Percentiles rank a stretch among this genome's conserved stretches.
Evolutionary conservation across 164 flowering plant genomes (phyloP).

Genomic region (Liriodendron chinense): DNA sequence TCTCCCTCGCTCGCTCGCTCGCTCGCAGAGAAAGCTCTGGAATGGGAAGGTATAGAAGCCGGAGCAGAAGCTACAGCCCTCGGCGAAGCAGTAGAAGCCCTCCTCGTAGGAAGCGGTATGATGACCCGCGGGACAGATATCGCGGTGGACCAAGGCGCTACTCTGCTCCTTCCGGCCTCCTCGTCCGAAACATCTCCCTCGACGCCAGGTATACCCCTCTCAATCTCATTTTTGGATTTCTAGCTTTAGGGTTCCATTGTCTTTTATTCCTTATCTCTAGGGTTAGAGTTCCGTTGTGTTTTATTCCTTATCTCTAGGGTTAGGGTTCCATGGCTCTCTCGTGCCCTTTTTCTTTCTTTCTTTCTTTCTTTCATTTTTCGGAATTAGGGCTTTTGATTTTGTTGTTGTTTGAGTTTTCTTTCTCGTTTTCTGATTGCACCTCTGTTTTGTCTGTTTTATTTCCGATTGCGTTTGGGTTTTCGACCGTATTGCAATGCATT

Average conservation of each 20-base stretch:
- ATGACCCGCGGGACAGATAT: constrained; percentile 51
- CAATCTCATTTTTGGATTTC: not conserved
- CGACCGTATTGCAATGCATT: too few relatives aligned
- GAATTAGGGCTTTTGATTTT: not conserved
- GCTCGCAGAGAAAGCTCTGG: not conserved
- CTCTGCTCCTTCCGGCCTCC: constrained; percentile 74
- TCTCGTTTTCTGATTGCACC: not conserved
- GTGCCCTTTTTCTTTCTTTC: not conserved
- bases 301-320: not conserved
- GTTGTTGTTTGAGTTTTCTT: not conserved
- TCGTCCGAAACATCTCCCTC: constrained; percentile 85
- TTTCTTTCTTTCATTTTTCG: not conserved
- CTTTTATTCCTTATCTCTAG: not conserved
- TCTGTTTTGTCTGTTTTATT: not conserved
- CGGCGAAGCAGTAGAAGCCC: constrained; percentile 48
- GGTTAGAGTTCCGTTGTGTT: not conserved
- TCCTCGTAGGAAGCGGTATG: constrained; percentile 41
- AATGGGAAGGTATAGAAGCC: constrained; percentile 58
- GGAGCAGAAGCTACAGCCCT: constrained; percentile 29
- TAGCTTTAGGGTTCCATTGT: constrained; percentile 2
- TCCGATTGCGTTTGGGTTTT: too few relatives aligned
- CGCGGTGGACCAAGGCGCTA: constrained; percentile 52
- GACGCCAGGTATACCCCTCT: constrained; percentile 55
- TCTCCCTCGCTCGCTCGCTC: too few relatives aligned
- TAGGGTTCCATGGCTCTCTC: not conserved